Base-by-base conservation (phyloP, 2,329 filamentous ascomycete species). In the Neofusicoccum kwambonambiense region DNA sequence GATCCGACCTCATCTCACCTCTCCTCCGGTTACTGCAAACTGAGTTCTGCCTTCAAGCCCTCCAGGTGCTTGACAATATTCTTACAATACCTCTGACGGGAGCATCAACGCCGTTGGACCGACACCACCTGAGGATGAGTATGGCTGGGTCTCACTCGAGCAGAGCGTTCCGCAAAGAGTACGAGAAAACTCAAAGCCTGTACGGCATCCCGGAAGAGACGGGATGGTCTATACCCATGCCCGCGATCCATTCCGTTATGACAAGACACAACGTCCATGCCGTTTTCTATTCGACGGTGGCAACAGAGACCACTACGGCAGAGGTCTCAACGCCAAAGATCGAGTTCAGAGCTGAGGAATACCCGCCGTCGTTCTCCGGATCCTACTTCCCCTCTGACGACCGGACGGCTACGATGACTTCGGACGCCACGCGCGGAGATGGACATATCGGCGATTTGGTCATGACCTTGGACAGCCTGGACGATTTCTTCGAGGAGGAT, bases 171-270 rank as follows among this genome's bases (percentile, higher is more conserved):
- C 89, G 92, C 56, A 98, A 97, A 75, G 93, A 98, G 77, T 98
- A 97, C 71, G 94, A 97, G 74, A 89, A 91, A 22, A 97, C 92
- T 0, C 91, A 97, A 75, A 97, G 93, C 72, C 80, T 99, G 39
- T 99, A 98, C 75, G 96, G 96, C 34, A 98, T 99, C 65, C 95
- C 95, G 0, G 94, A 98, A 74, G 89, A 93, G 22, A 95, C 92
- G 15, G 95, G 95, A 1, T 99, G 95, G 95, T 95, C 95, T 0
- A 92, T 99, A 50, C 94, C 95, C 0, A 87, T 96, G 75, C 95
- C 95, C 15, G 94, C 94, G 0, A 90, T 91, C 64, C 94, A 97
- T 79, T 95, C 93, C 0, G 89, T 90, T 62, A 87, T 89, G 39
- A 98, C 95, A 3, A 86, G 95, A 65, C 87, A 89, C 65, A 99